These are phyloP conservation scores for Talaromyces trachyspermus DNA, from an alignment of 495 filamentous ascomycete species.

Conservation along the genomic window DNA sequence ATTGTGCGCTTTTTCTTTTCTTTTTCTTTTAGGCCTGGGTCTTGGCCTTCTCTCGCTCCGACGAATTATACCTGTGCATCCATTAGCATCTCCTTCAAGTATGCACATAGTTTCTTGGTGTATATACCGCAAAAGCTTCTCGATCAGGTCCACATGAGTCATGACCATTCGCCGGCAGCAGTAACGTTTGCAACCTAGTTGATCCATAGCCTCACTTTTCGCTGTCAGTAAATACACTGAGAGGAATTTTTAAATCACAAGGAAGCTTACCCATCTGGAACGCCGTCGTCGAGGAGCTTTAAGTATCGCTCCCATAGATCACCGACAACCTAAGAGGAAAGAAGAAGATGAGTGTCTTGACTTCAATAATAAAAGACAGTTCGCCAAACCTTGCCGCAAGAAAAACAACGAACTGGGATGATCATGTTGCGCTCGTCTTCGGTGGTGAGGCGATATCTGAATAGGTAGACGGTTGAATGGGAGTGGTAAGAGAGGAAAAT, in stretches of 20 bases:
- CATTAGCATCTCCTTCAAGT: conserved; percentile 1
- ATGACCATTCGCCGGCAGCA: conserved; percentile 98
- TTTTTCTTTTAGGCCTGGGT: conserved; percentile 14
- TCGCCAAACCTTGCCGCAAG: conserved; percentile 84
- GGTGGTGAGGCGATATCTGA: too few relatives aligned
- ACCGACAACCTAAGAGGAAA: conserved; percentile 75
- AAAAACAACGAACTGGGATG: conserved; percentile 96
- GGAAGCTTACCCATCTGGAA: conserved; percentile 62
- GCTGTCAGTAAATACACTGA: conserved; percentile 4
- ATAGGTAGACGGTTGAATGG: neutral
- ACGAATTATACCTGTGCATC: conserved; percentile 15
- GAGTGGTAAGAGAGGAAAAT: neutral
- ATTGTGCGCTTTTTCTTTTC: neutral
- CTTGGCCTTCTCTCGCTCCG: conserved; percentile 16
- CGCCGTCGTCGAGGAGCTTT: conserved; percentile 66
- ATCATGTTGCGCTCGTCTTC: conserved; percentile 93
- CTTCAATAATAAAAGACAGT: neutral
- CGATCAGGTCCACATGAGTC: conserved; percentile 99
- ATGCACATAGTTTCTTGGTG: neutral
- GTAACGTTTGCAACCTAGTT: conserved; percentile 87
- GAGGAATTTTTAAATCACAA: neutral
- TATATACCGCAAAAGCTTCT: conserved; percentile 89
- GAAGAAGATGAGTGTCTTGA: conserved; percentile 12
- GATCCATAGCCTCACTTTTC: conserved; percentile 81
- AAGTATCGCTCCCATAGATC: conserved; percentile 97